Conservation (phyloP, 2,329 filamentous ascomycete genomes). For the Colletotrichum endophyticum region DNA sequence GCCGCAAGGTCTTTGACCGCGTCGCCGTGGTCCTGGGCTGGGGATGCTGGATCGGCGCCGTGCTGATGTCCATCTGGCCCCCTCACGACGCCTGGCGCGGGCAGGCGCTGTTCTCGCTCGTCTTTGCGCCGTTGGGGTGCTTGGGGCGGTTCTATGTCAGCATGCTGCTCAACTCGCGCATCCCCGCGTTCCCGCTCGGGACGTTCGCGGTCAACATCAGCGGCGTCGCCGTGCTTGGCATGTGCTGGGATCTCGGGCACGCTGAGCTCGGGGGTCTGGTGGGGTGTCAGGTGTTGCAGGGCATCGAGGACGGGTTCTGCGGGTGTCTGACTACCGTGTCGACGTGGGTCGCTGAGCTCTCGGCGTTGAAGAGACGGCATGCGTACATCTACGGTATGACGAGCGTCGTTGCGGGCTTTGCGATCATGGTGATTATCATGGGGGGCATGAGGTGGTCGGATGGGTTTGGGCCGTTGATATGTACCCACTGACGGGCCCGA, state of each 20-base stretch:
- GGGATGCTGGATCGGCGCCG: constrained; percentile 78
- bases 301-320: constrained; percentile 71
- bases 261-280: constrained; percentile 56
- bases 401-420: constrained; percentile 66
- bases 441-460: constrained; percentile 75
- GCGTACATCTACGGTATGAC: constrained; percentile 70
- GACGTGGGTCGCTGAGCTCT: constrained; percentile 69
- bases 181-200: constrained; percentile 77
- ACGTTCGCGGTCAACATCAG: constrained; percentile 84
- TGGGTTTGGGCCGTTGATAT: constrained; percentile 53
- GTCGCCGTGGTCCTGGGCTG: constrained; percentile 67
- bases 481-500: constrained; percentile 23
- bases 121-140: constrained; percentile 84
- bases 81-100: constrained; percentile 79
- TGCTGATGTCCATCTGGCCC: constrained; percentile 74
- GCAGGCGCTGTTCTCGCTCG: constrained; percentile 74
- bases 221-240: constrained; percentile 76
- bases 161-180: constrained; percentile 70
- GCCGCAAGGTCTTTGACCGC: constrained; percentile 68
- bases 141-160: constrained; percentile 77
- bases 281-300: constrained; percentile 72
- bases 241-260: constrained; percentile 82
- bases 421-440: constrained; percentile 72
- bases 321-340: constrained; percentile 71
- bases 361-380: constrained; percentile 53